A percentile compares a stretch with the other conserved stretches of the same genome.
phyloP scores from a whole-genome alignment of 2,329 filamentous ascomycete genomes.

The Sphaerulina vaccinii region DNA sequence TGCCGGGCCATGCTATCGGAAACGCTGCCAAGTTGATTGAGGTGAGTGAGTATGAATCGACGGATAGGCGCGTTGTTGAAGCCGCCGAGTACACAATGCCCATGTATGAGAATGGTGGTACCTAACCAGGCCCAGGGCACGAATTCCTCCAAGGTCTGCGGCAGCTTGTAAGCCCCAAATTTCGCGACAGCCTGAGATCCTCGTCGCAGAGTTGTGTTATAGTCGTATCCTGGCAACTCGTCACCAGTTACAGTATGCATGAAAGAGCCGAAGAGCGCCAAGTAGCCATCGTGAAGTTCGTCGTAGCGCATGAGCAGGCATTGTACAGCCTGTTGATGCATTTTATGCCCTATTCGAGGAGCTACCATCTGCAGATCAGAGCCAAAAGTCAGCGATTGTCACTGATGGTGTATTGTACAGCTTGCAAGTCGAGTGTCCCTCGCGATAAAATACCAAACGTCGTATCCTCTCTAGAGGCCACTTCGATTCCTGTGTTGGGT shows the following conservation, averaged over 20 bases:
- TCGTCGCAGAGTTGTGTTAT: conserved; percentile 1
- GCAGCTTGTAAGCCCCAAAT: background rate
- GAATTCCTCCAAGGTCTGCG: conserved; percentile 1
- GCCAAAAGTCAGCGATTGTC: background rate
- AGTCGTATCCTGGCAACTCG: conserved; percentile 1
- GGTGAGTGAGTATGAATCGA: conserved; percentile 1
- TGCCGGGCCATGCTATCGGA: background rate
- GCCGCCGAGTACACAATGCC: conserved; percentile 7
- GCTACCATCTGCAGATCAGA: conserved; percentile 3
- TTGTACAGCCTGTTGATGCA: conserved; percentile 4
- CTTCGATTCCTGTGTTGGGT: no score
- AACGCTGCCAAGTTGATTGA: background rate
- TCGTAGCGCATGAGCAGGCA: conserved; percentile 1
- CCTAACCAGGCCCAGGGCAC: conserved; percentile 13
- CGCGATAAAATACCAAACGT: no score
- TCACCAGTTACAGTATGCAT: background rate
- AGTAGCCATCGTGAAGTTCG: conserved; percentile 11
- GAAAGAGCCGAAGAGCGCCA: conserved; percentile 8
- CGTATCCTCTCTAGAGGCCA: no score
- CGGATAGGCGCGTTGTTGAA: conserved; percentile 6
- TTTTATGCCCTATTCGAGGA: conserved; percentile 10
- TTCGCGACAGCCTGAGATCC: conserved; percentile 7
- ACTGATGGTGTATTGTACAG: no score
- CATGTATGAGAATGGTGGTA: conserved; percentile 2
- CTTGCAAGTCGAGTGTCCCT: no score